Conservation (phyloP, 2,329 filamentous ascomycete genomes). For the Paracorniculantispora psalliotae region DNA sequence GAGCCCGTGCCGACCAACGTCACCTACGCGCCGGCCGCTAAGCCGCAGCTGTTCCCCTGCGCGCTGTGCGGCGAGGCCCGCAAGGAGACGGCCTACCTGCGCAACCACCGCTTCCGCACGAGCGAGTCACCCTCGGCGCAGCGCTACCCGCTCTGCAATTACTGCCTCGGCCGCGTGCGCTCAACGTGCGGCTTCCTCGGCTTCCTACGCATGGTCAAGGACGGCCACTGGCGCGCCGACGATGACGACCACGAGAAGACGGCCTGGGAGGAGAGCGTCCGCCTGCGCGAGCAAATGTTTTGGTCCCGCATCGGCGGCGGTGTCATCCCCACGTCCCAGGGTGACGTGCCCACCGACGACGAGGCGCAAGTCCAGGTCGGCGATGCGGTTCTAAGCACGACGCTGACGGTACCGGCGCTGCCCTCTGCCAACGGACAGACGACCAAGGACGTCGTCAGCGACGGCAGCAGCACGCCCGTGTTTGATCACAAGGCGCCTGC, state of each 20-base stretch:
- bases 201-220: conserved; percentile 85
- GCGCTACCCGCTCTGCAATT: conserved; percentile 82
- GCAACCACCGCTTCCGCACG: conserved; percentile 83
- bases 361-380: background rate
- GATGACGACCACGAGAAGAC: conserved; percentile 78
- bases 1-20: conserved; percentile 70
- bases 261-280: conserved; percentile 92
- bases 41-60: conserved; percentile 62
- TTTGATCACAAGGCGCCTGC: conserved; percentile 12
- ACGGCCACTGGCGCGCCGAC: conserved; percentile 84
- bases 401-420: background rate
- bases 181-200: conserved; percentile 90
- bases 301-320: conserved; percentile 92
- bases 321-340: conserved; percentile 62
- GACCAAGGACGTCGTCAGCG: background rate
- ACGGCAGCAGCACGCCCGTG: background rate
- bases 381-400: background rate
- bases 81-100: conserved; percentile 63
- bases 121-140: conserved; percentile 83
- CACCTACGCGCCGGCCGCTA: conserved; percentile 43
- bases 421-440: background rate
- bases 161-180: conserved; percentile 78
- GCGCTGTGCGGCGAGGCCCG: conserved; percentile 83
- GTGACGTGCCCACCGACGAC: conserved; percentile 2
- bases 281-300: conserved; percentile 90